Evolutionary conservation across 2,329 filamentous ascomycete species (phyloP).

Genomic region (Aspergillus proliferans): DNA sequence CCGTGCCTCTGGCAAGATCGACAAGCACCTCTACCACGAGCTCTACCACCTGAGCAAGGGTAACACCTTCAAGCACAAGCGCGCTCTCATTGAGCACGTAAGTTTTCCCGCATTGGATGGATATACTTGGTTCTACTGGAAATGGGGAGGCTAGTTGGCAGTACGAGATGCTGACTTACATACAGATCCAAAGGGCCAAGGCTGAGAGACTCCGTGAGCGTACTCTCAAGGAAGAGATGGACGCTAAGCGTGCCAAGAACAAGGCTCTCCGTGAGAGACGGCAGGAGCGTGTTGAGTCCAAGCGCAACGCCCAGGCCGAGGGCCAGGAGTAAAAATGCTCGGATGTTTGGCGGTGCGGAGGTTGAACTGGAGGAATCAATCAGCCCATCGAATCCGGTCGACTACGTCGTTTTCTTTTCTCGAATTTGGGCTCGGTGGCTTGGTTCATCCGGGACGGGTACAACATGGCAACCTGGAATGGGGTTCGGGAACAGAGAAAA

Average conservation of each 20-base stretch:
- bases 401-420: slow-evolving; percentile 14
- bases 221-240: slow-evolving; percentile 98
- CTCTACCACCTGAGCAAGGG: slow-evolving; percentile 99
- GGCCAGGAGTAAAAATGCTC: slow-evolving; percentile 43
- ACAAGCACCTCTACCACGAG: slow-evolving; percentile 99
- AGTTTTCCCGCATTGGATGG: slow-evolving; percentile 33
- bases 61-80: slow-evolving; percentile 99
- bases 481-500: slow-evolving; percentile 13
- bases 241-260: slow-evolving; percentile 99
- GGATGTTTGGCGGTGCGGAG: slow-evolving; percentile 33
- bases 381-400: slow-evolving; percentile 24
- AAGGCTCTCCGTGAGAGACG: slow-evolving; percentile 99
- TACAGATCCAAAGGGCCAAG: slow-evolving; percentile 99
- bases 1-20: slow-evolving; percentile 99
- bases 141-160: slow-evolving; percentile 1
- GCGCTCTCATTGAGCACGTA: slow-evolving; percentile 99
- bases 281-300: slow-evolving; percentile 81
- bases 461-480: slow-evolving; percentile 10
- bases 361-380: slow-evolving; percentile 28
- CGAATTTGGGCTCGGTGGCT: slow-evolving; percentile 17
- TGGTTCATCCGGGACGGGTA: slow-evolving; percentile 13
- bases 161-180: slow-evolving; percentile 11
- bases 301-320: slow-evolving; percentile 81
- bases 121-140: background rate
- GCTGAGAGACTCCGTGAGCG: slow-evolving; percentile 97